phyloP scores from a whole-genome alignment of 768 basidiomycete genomes.

The Holtermanniella nyarrowii region DNA sequence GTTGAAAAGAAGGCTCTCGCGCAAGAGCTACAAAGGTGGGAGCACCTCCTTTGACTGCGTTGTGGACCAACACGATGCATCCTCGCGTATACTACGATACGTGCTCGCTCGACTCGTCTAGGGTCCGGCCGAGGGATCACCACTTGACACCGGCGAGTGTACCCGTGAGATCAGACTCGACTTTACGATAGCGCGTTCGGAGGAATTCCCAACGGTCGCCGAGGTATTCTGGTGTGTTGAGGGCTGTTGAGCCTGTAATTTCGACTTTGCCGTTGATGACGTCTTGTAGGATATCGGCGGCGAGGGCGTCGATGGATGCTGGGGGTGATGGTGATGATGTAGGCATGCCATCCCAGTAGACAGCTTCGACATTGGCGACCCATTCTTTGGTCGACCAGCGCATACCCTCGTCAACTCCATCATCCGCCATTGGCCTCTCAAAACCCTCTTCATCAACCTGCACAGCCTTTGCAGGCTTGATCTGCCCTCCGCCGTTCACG shows the following conservation, averaged over 20 bases:
- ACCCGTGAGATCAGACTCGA: slow-evolving; percentile 61
- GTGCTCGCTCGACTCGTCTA: no score
- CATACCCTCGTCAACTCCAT: slow-evolving; percentile 48
- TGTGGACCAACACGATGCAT: no score
- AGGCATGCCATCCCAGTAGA: slow-evolving; percentile 59
- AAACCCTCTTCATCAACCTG: slow-evolving; percentile 57
- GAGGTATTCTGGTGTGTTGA: not conserved
- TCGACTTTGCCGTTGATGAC: slow-evolving; percentile 1
- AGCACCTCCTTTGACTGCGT: no score
- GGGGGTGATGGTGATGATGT: slow-evolving; percentile 48
- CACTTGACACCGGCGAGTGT: slow-evolving; percentile 18
- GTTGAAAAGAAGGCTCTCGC: no score
- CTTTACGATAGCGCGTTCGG: slow-evolving; percentile 71
- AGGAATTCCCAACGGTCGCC: slow-evolving; percentile 47
- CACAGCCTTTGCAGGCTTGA: slow-evolving; percentile 37
- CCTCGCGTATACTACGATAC: no score
- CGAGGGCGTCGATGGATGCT: slow-evolving; percentile 3
- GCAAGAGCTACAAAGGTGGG: no score
- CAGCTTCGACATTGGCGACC: slow-evolving; percentile 66
- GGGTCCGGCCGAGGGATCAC: no score
- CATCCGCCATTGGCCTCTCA: slow-evolving; percentile 53
- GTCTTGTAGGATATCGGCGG: not conserved
- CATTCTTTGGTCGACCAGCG: slow-evolving; percentile 77
- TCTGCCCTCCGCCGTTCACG: slow-evolving; percentile 92
- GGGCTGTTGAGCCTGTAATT: not conserved